Evolutionary conservation across 768 basidiomycete species (phyloP), one percentile per base, ranked within the genome.

Genomic region (Lentinula raphanica): DNA sequence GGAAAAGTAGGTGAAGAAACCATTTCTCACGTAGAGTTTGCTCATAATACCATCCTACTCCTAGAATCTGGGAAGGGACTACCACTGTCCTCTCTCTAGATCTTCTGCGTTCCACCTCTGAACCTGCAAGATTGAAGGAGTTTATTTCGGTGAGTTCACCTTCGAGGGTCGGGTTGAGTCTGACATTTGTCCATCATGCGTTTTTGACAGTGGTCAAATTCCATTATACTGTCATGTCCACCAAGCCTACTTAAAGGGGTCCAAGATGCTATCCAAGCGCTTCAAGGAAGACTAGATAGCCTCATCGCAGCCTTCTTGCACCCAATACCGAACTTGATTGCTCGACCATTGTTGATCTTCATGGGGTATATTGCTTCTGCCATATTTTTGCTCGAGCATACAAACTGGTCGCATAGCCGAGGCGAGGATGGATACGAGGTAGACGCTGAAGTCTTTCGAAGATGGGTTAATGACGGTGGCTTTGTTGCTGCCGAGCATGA

Each of bases 1-100:
- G 12, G 90, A 92, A 71, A 87, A 85, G 79, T 79, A 60, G 12
- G 69, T 64, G 15, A 5, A 21, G 6, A 44, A 11, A 21, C n/a
- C 11, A 11, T 9, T 21, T 21, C 42, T 3, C 13, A 17, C 27
- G 25, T 21, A n/a, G 17, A 12, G 29, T 19, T 5, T 23, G 6
- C 27, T 48, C 3, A 25, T 36, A 9, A 50, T 38, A n/a, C 13
- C 3, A n/a, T 48, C 28, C 42, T 58, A 80, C n/a, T 48, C 28
- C 42, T 58, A 80, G 79, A 63, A 90, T 92, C 40, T 92, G 90
- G 89, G 90, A 92, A 69, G 89, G 88, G 0, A 89, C 88, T 0
- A 76, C 79, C 13, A 81, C 80, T 0, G 86, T 91, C 3, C 77
- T 91, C 4, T 77, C 87, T 1, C 69, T 90, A 50, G 89, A 92